These are phyloP conservation scores for Cutaneotrichosporon sp. DNA, from an alignment of 1,284 basidiomycete species.

Conservation along the genomic window DNA sequence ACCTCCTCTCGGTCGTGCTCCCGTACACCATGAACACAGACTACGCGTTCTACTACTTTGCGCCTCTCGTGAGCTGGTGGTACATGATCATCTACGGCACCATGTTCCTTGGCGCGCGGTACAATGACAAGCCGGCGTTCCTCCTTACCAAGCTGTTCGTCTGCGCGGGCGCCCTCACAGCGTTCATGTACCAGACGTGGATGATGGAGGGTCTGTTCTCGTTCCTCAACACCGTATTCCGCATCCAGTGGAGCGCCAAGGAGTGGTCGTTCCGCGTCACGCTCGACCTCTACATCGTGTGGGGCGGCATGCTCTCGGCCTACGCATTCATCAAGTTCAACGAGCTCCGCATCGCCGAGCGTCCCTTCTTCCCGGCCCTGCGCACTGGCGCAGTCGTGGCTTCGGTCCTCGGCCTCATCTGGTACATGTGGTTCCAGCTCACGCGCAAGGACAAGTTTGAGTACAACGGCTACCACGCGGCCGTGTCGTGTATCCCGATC, in stretches of 20 bases:
- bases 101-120: constrained; percentile 66
- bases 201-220: constrained; percentile 66
- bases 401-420: constrained; percentile 62
- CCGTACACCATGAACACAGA: constrained; percentile 87
- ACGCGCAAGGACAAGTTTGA: constrained; percentile 70
- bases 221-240: constrained; percentile 64
- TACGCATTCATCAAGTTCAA: constrained; percentile 72
- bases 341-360: constrained; percentile 68
- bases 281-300: constrained; percentile 83
- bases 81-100: constrained; percentile 80
- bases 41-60: constrained; percentile 85
- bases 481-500: constrained; percentile 76
- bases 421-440: constrained; percentile 82
- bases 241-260: constrained; percentile 74
- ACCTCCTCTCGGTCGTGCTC: constrained; percentile 74
- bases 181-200: constrained; percentile 66
- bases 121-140: constrained; percentile 70
- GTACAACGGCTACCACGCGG: constrained; percentile 81
- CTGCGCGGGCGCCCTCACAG: constrained; percentile 64
- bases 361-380: constrained; percentile 63
- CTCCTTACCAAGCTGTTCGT: constrained; percentile 67
- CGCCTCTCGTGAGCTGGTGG: constrained; percentile 66
- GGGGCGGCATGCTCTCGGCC: constrained; percentile 76
- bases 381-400: constrained; percentile 58
- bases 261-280: constrained; percentile 85